phyloP scores from a whole-genome alignment of 345 rosid species.

The Cardiospermum halicacabum region DNA sequence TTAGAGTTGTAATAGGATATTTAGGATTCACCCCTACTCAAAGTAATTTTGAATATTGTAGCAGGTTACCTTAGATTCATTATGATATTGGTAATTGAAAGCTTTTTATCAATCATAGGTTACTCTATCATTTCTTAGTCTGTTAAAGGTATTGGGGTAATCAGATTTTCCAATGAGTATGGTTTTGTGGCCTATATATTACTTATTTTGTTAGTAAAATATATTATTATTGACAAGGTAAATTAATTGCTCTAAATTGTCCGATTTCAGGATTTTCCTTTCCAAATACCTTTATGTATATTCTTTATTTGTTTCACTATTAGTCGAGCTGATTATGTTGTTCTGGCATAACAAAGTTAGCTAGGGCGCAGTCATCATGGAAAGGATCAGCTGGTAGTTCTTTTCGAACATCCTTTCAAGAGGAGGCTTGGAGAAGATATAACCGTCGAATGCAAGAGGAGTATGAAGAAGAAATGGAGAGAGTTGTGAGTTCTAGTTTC shows the following conservation, averaged over 20 bases:
- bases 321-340: slow-evolving; percentile 24
- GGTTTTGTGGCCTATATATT: neutral
- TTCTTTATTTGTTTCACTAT: neutral
- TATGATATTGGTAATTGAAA: neutral
- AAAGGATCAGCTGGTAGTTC: slow-evolving; percentile 48
- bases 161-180: neutral
- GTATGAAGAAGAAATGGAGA: slow-evolving; percentile 93
- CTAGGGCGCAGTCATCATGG: slow-evolving; percentile 54
- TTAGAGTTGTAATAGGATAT: neutral
- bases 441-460: slow-evolving; percentile 89
- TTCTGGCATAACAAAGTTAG: slow-evolving; percentile 39
- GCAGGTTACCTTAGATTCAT: neutral
- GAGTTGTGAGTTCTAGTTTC: slow-evolving; percentile 65
- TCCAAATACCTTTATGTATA: neutral
- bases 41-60: neutral
- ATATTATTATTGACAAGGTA: neutral
- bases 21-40: neutral
- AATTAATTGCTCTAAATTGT: neutral
- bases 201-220: neutral
- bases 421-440: slow-evolving; percentile 87
- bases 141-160: neutral
- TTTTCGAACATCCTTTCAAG: slow-evolving; percentile 69
- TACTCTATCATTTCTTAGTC: neutral
- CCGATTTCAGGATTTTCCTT: neutral
- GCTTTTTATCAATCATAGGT: neutral